Percentiles rank a stretch among this genome's conserved stretches.
phyloP scores from a whole-genome alignment of 2,329 filamentous ascomycete genomes.

The Aspergillus hiratsukae region DNA sequence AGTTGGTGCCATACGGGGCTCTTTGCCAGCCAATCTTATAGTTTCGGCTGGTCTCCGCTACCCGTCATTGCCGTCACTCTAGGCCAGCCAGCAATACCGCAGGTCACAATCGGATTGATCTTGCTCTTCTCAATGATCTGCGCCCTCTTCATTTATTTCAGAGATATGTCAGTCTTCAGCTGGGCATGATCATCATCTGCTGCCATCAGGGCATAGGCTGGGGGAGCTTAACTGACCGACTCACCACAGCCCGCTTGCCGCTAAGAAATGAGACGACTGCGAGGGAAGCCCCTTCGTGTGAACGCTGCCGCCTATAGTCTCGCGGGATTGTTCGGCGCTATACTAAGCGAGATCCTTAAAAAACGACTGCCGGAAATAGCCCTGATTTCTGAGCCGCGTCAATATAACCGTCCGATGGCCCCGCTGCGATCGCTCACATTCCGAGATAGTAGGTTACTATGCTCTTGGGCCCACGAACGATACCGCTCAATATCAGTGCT shows the following conservation, averaged over 20 bases:
- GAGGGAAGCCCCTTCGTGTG: not conserved
- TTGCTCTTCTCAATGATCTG: not conserved
- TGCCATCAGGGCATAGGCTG: not conserved
- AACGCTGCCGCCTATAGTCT: not conserved
- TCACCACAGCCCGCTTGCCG: not conserved
- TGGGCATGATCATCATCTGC: not conserved
- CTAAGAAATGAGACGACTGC: not conserved
- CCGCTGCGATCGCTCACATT: not conserved
- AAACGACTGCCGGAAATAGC: not conserved
- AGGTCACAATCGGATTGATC: not conserved
- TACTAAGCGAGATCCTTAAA: not conserved
- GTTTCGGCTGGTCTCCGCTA: conserved; percentile 8
- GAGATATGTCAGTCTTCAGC: not conserved
- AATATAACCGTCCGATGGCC: not conserved
- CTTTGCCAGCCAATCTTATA: conserved; percentile 14
- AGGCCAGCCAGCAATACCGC: not conserved
- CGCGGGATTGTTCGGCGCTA: not conserved
- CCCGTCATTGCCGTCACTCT: not conserved
- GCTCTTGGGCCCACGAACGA: not conserved
- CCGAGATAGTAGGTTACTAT: not conserved
- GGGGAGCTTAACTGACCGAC: not conserved
- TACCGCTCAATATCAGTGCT: not conserved
- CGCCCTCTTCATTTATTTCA: not conserved
- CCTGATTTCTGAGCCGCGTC: not conserved
- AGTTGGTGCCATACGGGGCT: conserved; percentile 4